Evolutionary conservation across 2,329 filamentous ascomycete species (phyloP).

Genomic region (Metarhizium rileyi): DNA sequence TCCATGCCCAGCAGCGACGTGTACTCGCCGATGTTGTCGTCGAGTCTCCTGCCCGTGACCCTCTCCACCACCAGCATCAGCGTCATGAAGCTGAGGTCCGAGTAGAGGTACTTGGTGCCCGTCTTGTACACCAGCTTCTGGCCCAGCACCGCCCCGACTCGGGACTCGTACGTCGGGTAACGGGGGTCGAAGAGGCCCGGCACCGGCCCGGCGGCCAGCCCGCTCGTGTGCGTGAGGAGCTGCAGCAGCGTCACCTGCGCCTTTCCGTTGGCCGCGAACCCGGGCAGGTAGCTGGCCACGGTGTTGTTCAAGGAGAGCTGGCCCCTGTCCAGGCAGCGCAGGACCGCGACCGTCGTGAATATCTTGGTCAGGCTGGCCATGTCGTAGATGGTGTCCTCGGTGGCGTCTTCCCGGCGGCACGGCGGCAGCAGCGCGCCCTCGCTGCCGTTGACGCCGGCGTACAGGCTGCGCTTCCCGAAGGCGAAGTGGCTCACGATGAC

Average conservation of each 20-base stretch:
- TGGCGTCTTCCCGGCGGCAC: conserved; percentile 17
- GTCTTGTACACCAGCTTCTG: conserved; percentile 17
- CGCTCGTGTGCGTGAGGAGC: conserved; percentile 24
- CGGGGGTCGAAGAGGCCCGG: conserved; percentile 14
- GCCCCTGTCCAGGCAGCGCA: conserved; percentile 20
- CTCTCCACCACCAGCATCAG: conserved; percentile 19
- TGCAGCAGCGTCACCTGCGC: conserved; percentile 22
- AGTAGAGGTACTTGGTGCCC: conserved; percentile 21
- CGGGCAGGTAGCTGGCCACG: conserved; percentile 21
- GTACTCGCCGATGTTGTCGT: conserved; percentile 16
- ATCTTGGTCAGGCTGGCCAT: conserved; percentile 28
- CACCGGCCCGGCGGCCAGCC: conserved; percentile 19
- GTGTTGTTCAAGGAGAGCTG: conserved; percentile 16
- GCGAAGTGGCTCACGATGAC: conserved; percentile 18
- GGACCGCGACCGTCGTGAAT: conserved; percentile 23
- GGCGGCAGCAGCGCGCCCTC: conserved; percentile 18
- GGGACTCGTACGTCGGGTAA: conserved; percentile 14
- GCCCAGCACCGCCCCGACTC: conserved; percentile 17
- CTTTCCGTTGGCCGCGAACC: conserved; percentile 23
- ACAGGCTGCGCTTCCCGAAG: conserved; percentile 16
- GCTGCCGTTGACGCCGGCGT: conserved; percentile 21
- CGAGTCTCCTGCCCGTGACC: conserved; percentile 15
- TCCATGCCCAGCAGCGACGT: conserved; percentile 19
- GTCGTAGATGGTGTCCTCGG: conserved; percentile 26
- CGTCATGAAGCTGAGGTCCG: conserved; percentile 26